Conservation (phyloP, 352 stramenopile species). For the Thalassiosira allenii region DNA sequence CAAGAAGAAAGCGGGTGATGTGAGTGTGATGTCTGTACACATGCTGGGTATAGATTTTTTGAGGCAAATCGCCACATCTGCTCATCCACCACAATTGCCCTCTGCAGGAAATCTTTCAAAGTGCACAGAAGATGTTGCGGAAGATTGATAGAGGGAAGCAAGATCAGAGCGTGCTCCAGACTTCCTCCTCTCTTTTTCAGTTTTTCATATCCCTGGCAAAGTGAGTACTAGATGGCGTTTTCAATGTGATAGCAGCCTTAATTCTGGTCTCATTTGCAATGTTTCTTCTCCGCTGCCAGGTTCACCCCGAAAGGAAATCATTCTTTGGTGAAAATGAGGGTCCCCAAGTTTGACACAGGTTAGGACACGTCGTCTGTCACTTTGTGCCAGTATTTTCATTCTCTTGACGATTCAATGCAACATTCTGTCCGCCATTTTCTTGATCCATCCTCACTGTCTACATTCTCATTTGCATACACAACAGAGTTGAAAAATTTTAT, state of each 20-base stretch:
- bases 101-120: slow-evolving; percentile 81
- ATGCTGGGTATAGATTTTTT: neutral
- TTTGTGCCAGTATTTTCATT: too few relatives aligned
- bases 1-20: slow-evolving; percentile 72
- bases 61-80: neutral
- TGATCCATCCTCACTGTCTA: too few relatives aligned
- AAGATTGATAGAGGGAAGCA: slow-evolving; percentile 77
- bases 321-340: slow-evolving; percentile 48
- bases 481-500: slow-evolving; percentile 74
- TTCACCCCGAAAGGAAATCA: slow-evolving; percentile 37
- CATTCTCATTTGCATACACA: too few relatives aligned
- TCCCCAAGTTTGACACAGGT: slow-evolving; percentile 60
- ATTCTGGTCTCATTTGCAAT: neutral
- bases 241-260: neutral
- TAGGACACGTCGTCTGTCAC: too few relatives aligned
- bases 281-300: slow-evolving; percentile 1
- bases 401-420: too few relatives aligned
- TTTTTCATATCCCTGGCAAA: slow-evolving; percentile 94
- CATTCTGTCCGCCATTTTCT: too few relatives aligned
- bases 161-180: slow-evolving; percentile 87
- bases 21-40: slow-evolving; percentile 43
- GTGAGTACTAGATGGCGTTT: slow-evolving; percentile 59
- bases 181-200: slow-evolving; percentile 91
- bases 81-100: neutral
- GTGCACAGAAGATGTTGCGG: slow-evolving; percentile 72